Evolutionary conservation across 1,139 yeast genomes (phyloP), one percentile per base, ranked within the genome.

Genomic region (Pichia sp.): DNA sequence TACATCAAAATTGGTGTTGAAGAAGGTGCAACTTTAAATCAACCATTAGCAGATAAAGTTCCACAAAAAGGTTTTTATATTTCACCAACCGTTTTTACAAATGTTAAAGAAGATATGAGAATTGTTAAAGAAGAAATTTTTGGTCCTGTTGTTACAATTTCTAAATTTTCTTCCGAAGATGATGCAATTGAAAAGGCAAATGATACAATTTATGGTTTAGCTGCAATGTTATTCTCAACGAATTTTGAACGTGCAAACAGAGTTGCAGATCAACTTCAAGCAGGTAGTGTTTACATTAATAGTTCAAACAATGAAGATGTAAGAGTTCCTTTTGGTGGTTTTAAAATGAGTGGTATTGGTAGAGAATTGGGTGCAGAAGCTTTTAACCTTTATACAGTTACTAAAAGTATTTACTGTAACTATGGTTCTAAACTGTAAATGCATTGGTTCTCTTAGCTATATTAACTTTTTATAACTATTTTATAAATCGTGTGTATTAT

Each of bases 281-380:
- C 95, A 33, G 97, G 97, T 57, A 83, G 87, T 56, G 78, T 87
- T 48, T 89, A 95, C 87, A 74, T 86, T 61, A 86, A 86, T 70
- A 79, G 90, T 10, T 80, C 90, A 44, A 87, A 87, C 61, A 92
- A 85, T 62, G 80, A 86, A 43, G 90, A 82, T 58, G 65, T 71
- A 48, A 80, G 78, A 55, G 72, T 85, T 53, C 96, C 96, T 50
- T 87, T 87, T 61, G 96, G 96, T 55, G 86, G 86, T 37, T 74
- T 72, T 60, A 87, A 87, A 70, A 73, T 78, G 80, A 77, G 87
- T 58, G 96, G 96, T 55, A 74, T 85, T 52, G 96, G 96, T 47
- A 78, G 95, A 63, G 96, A 87, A 67, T 73, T 87, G 55, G 96
- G 96, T 48, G 83, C 82, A 61, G 80, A 82, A 58, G 96, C 96